Evolutionary conservation across 176 grass and related monocot genomes (phyloP).

Genomic region (Puya raimondii): DNA sequence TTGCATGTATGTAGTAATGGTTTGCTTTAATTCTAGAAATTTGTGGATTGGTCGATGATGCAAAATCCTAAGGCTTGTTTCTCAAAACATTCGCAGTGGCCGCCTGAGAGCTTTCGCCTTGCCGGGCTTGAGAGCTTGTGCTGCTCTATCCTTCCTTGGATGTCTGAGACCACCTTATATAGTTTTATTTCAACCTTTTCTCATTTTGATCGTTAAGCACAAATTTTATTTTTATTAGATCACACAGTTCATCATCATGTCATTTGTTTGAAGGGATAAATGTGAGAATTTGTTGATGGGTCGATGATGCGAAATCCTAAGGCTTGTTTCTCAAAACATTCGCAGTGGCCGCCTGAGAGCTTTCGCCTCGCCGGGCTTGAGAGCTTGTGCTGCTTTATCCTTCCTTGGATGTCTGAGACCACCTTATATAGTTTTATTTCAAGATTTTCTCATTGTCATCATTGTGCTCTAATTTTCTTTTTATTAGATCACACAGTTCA

Average conservation of each 20-base stretch:
- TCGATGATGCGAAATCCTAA: background rate
- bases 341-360: slow-evolving; percentile 43
- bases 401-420: slow-evolving; percentile 44
- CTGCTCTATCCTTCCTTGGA: slow-evolving; percentile 44
- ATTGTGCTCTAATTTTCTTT: too few species aligned
- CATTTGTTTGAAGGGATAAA: too few species aligned
- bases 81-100: slow-evolving; percentile 44
- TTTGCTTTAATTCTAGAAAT: too few species aligned
- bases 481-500: too few species aligned
- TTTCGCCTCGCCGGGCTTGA: slow-evolving; percentile 44
- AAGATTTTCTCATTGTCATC: too few species aligned
- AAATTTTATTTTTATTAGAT: too few species aligned
- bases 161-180: slow-evolving; percentile 20
- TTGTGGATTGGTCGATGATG: background rate
- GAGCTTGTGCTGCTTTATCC: slow-evolving; percentile 40
- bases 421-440: background rate
- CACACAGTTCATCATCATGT: too few species aligned
- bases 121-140: slow-evolving; percentile 47
- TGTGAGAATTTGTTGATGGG: too few species aligned
- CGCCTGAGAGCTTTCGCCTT: slow-evolving; percentile 37
- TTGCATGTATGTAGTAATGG: too few species aligned
- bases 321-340: slow-evolving; percentile 35
- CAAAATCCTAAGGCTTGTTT: slow-evolving; percentile 15
- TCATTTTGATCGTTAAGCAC: too few species aligned
- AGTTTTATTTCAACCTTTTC: too few species aligned